Base-by-base conservation (phyloP, 352 stramenopile species). In the Phytophthora lateralis region DNA sequence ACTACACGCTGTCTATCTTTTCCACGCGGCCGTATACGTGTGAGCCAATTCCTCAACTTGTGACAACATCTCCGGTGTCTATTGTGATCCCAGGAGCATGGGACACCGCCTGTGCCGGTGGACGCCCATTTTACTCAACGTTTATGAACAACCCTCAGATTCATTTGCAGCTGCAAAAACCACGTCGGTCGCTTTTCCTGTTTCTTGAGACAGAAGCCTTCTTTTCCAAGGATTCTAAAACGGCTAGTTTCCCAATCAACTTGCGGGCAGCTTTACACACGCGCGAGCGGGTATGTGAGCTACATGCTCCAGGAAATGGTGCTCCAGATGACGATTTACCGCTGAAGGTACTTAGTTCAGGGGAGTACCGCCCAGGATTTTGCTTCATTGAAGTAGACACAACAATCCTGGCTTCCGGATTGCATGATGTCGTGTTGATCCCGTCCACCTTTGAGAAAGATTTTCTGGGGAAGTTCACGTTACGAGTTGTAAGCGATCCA, bases 1-100 rank as follows among this genome's bases (percentile, higher is more conserved):
- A 96, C 61, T 98, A 95, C 66, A 95, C 89, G 34, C 66, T 97
- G 8, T 92, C 76, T 0, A 75, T 97, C 4, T 97, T 93, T 73
- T 91, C 87, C 3, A 95, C 88, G 5, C 67, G 74, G n/a, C 78
- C 70, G n/a, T 92, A 91, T 55, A 66, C 70, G 14, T 92, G 82
- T 61, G 63, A 76, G 18, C 66, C 73, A 0, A 76, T 90, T 15
- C 77, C 79, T 4, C 77, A 83, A 45, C 60, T 90, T 21, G 29
- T 66, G 35, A 77, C 59, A 3, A 69, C 71, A 21, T n/a, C 56
- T 11, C 63, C 69, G 1, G 79, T 66, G 1, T 76, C 76, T 10
- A 55, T 82, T 6, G 75, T 86, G 15, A 69, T 91, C 1, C 21
- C 61, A 0, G 73, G 71, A n/a, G 63, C 66, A 10, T 93, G 84